Base-by-base conservation (phyloP, 2,329 filamentous ascomycete genomes). In the Akanthomyces lecanii region DNA sequence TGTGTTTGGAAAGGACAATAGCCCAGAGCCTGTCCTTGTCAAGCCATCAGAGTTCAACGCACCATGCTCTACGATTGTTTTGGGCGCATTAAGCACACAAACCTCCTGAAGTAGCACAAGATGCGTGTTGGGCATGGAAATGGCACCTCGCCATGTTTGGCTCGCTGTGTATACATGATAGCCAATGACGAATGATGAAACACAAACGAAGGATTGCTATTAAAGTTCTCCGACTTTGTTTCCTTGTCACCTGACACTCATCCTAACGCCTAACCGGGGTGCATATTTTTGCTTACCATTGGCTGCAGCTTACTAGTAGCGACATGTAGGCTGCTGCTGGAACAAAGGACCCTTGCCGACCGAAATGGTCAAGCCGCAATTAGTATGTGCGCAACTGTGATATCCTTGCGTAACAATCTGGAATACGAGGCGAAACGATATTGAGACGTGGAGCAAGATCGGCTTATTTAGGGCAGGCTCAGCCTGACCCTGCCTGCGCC, bases 1-100 rank as follows among this genome's bases (percentile, higher is more conserved):
- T 18, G 64, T 67, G 25, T 65, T 75, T 33, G 73, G 69, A 5
- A 54, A 61, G 21, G 57, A 66, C 11, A 74, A 76, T 44, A 51
- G 50, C 4, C 66, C 70, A 2, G 52, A 52, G n/a, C 53, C 66
- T 3, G 57, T 57, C 1, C 69, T 74, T 47, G 69, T 71, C 25
- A 64, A 66, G 38, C 72, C 73, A 2, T 65, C 48, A 0, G 52
- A 66, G 10, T 74, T 70, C 61, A 69, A 71, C 63, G 62, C 65
- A 48, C 57, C 66, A 1, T 73, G 71, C 54, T 63, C 65, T 1
- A 70, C 64, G 4, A 59, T 72, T 6, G 68, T 63, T 0, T 44
- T 72, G 56, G 69, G 66, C 12, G 69, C 68, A 42, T 50, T 70
- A 25, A 65, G 64, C 21, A 68, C 66, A 5, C 45, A 51, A 36